These are phyloP conservation scores for Cladophialophora exuberans DNA, from an alignment of 2,329 filamentous ascomycete genomes.

Conservation along the genomic window DNA sequence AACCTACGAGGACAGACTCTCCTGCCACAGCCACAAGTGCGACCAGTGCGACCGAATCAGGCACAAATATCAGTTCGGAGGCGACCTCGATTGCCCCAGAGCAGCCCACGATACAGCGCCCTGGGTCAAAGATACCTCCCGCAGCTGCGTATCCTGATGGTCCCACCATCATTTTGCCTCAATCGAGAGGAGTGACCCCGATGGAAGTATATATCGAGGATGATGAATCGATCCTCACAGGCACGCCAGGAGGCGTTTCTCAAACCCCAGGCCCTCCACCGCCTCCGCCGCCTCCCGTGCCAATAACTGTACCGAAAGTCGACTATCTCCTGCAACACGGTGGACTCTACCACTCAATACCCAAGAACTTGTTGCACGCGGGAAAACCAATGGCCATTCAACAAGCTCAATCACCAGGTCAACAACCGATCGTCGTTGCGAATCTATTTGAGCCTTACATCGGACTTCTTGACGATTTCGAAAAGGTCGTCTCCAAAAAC, in stretches of 20 bases:
- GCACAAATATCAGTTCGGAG: slow-evolving; percentile 41
- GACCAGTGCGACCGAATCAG: slow-evolving; percentile 38
- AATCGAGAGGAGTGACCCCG: slow-evolving; percentile 36
- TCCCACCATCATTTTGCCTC: slow-evolving; percentile 10
- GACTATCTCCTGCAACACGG: slow-evolving; percentile 92
- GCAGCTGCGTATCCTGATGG: slow-evolving; percentile 6
- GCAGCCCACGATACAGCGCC: slow-evolving; percentile 40
- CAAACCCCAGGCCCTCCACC: slow-evolving; percentile 66
- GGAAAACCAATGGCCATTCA: slow-evolving; percentile 45
- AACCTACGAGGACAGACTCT: slow-evolving; percentile 38
- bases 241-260: slow-evolving; percentile 36
- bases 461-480: slow-evolving; percentile 82
- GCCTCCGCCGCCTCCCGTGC: slow-evolving; percentile 69
- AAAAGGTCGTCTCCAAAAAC: slow-evolving; percentile 76
- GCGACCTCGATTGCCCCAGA: slow-evolving; percentile 51
- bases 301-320: slow-evolving; percentile 75
- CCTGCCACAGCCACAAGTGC: slow-evolving; percentile 41
- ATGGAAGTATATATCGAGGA: slow-evolving; percentile 43
- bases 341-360: slow-evolving; percentile 71
- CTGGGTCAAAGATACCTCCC: slow-evolving; percentile 29
- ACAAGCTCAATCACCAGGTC: slow-evolving; percentile 61
- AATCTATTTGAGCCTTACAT: slow-evolving; percentile 82
- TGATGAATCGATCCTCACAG: slow-evolving; percentile 23
- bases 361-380: slow-evolving; percentile 68
- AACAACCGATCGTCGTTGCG: slow-evolving; percentile 69